These are phyloP conservation scores for Lanmaoa pseudosensibilis DNA, from an alignment of 768 basidiomycete species.

Conservation along the genomic window DNA sequence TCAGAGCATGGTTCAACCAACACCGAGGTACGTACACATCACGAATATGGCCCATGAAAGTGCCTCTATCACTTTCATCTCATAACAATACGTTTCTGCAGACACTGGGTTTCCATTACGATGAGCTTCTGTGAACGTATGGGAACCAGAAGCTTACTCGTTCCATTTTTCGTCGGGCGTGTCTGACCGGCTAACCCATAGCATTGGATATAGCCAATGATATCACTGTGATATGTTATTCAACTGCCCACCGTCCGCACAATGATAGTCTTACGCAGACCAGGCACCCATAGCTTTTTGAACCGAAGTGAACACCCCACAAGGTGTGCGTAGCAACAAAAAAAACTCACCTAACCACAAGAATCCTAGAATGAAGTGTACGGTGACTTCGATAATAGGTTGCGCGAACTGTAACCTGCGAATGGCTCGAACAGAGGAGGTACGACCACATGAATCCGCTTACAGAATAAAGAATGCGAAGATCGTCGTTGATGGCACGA, in stretches of 20 bases:
- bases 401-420: constrained; percentile 67
- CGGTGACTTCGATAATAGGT: constrained; percentile 59
- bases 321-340: neutral
- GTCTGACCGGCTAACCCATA: constrained; percentile 45
- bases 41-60: constrained; percentile 76
- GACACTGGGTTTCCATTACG: constrained; percentile 44
- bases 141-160: constrained; percentile 42
- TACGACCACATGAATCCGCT: constrained; percentile 14
- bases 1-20: constrained; percentile 1
- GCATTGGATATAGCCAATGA: constrained; percentile 66
- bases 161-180: constrained; percentile 52
- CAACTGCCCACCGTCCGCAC: neutral
- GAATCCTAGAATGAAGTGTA: constrained; percentile 53
- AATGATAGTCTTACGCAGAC: constrained; percentile 52
- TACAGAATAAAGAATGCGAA: constrained; percentile 61
- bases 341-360: constrained; percentile 66
- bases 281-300: constrained; percentile 70
- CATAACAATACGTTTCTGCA: constrained; percentile 60
- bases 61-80: constrained; percentile 77
- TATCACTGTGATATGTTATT: constrained; percentile 48
- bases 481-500: constrained; percentile 66
- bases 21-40: constrained; percentile 37
- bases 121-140: constrained; percentile 5
- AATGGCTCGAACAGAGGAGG: constrained; percentile 1
- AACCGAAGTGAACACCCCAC: constrained; percentile 6